phyloP scores from a whole-genome alignment of 106 monocot species.

The Narthecium ossifragum region DNA sequence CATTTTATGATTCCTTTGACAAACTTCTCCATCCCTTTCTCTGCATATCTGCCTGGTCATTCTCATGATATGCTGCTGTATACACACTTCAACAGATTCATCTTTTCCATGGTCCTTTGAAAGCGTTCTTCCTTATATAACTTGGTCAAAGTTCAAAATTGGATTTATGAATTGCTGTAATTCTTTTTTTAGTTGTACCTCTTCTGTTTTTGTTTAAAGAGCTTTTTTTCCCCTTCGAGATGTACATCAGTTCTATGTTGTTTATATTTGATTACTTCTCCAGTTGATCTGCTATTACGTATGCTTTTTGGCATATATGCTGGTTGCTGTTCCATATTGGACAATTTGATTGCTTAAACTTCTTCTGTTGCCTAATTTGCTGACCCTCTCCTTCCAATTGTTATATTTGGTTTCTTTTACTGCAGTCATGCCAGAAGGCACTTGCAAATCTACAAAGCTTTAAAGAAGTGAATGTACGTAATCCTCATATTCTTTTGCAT shows the following conservation, averaged over 20 bases:
- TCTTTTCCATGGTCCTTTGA: too few species aligned
- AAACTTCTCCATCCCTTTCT: too few species aligned
- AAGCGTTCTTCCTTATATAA: neutral
- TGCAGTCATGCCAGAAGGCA: slow-evolving; percentile 47
- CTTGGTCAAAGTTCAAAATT: neutral
- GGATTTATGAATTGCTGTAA: neutral
- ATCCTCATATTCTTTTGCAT: neutral
- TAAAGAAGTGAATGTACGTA: slow-evolving; percentile 13
- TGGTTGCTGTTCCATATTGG: neutral
- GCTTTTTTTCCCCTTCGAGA: neutral
- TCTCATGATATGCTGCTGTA: too few species aligned
- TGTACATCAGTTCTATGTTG: neutral
- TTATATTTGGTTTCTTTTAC: neutral
- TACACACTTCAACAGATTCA: too few species aligned
- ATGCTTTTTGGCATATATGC: neutral
- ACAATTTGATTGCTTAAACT: neutral
- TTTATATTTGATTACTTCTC: neutral
- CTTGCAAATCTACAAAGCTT: slow-evolving; percentile 30
- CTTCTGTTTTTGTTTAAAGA: neutral
- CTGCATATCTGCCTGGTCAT: too few species aligned
- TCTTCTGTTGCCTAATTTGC: neutral
- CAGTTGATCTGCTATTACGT: neutral
- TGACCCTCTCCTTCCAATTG: neutral
- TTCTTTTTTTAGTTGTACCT: neutral
- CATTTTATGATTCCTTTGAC: too few species aligned